phyloP scores from a whole-genome alignment of 352 stramenopile genomes.

The Phytopythium mirpurense region DNA sequence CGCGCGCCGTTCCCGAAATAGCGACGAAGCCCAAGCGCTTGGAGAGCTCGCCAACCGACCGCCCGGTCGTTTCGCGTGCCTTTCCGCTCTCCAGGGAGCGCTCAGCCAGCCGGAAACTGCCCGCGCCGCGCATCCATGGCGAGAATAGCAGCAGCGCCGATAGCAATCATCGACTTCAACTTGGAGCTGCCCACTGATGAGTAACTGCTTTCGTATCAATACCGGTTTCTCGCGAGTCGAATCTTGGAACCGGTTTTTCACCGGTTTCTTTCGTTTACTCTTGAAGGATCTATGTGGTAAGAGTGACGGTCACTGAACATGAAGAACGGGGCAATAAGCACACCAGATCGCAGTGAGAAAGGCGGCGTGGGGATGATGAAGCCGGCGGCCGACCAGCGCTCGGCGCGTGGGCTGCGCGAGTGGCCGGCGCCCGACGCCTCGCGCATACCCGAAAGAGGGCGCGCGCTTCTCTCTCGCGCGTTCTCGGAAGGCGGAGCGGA shows the following conservation, averaged over 20 bases:
- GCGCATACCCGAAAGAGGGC: not conserved
- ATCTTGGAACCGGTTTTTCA: constrained; percentile 4
- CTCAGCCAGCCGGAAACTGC: too few relatives aligned
- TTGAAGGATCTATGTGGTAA: not conserved
- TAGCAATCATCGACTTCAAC: not conserved
- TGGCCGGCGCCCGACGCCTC: not conserved
- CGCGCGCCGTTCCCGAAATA: not conserved
- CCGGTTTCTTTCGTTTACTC: too few relatives aligned
- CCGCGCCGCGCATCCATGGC: too few relatives aligned
- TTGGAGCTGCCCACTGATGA: too few relatives aligned
- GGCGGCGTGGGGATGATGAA: not conserved
- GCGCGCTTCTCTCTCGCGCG: constrained; percentile 5
- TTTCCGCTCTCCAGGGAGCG: not conserved
- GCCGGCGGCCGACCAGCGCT: not conserved
- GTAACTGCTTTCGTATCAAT: too few relatives aligned
- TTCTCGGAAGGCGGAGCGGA: constrained; percentile 6
- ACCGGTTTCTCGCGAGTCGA: not conserved
- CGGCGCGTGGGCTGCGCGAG: not conserved
- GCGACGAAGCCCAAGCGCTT: not conserved
- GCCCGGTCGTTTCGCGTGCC: not conserved
- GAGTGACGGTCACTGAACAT: constrained; percentile 1
- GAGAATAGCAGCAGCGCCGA: too few relatives aligned
- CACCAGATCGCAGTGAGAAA: not conserved
- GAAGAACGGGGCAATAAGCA: not conserved
- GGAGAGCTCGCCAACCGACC: not conserved